Conservation (phyloP, 2,329 filamentous ascomycete species). For the Seiridium unicorne region DNA sequence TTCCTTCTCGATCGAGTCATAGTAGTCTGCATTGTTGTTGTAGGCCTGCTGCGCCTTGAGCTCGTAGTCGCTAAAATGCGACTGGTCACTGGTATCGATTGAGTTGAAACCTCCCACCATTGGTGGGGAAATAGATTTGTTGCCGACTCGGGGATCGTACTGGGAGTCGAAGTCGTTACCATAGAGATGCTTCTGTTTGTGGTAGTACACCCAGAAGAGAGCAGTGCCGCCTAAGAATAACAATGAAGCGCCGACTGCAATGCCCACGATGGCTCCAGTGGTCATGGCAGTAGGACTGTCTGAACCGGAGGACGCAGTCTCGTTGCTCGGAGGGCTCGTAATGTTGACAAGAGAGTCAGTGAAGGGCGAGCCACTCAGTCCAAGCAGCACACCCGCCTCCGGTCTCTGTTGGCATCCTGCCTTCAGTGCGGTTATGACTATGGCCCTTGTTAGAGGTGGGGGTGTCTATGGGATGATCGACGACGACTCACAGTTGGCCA, state of each 20-base stretch:
- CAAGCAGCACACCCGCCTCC: conserved; percentile 31
- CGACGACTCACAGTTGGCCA: conserved; percentile 45
- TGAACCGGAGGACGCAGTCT: conserved; percentile 17
- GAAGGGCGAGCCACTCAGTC: conserved; percentile 44
- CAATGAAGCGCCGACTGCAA: conserved; percentile 44
- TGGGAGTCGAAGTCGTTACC: conserved; percentile 7
- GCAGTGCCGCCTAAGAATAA: conserved; percentile 38
- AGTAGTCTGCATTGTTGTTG: conserved; percentile 38
- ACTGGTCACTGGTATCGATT: conserved; percentile 11
- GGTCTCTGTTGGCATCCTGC: conserved; percentile 48
- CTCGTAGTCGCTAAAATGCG: conserved; percentile 21
- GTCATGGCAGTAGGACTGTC: conserved; percentile 33
- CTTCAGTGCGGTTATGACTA: conserved; percentile 46
- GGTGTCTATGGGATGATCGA: too few species aligned
- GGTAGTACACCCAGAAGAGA: conserved; percentile 48
- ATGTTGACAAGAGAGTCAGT: conserved; percentile 34
- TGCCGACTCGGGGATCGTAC: conserved; percentile 18
- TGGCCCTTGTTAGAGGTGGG: conserved; percentile 6
- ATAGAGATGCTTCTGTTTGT: conserved; percentile 36
- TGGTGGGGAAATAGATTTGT: conserved; percentile 22
- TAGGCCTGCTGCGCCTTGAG: conserved; percentile 23
- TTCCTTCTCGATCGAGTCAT: conserved; percentile 35
- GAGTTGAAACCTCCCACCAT: conserved; percentile 12
- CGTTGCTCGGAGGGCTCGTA: conserved; percentile 27
- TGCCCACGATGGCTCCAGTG: conserved; percentile 51